Base-by-base conservation (phyloP, 257 asterid species). In the Solanum tarijense region DNA sequence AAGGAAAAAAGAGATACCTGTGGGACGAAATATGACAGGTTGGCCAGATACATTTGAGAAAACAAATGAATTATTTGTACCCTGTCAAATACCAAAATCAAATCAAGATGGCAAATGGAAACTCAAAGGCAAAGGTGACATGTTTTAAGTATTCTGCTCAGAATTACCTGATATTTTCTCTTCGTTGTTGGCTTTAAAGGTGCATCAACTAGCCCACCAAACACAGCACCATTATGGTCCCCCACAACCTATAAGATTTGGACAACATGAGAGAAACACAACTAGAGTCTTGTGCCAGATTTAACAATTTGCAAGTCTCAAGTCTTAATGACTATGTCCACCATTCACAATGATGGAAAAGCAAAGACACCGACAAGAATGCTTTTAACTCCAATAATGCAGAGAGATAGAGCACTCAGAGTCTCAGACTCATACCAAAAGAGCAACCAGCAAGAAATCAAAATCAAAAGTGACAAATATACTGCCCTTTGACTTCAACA, bases 161-260 rank as follows among this genome's bases (percentile, higher is more conserved):
- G 43, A 83, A 87, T 89, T 90, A 97, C 99, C 98, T 97, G 99
- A 91, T 97, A 97, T 92, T 93, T 92, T 89, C 93, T 93, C 92
- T 88, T 94, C 81, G 90, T 95, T 86, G 95, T 88, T 82, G 98
- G 91, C 92, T 89, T 91, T 92, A 97, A 89, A 60, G 99, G 99
- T 82, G 98, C 98, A 87, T 97, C 98, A 72, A 97, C 99, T 90
- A 97, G 91, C 66, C 99, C 99, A 69, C 99, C 99, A 92, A 96
- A 97, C 85, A 96, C 92, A 38, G 98, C 94, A 75, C 99, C 98
- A 7, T 90, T 93, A 66, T 96, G 93, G 87, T 97, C 99, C 86
- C 99, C 99, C 27, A 97, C 98, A 91, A 94, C 99, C 99, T 97
- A 87, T 79, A 90, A 85, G 29, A 43, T 39, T 60, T 16, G 86